Conservation (phyloP, 2,329 filamentous ascomycete species). For the Ophiostoma ips region DNA sequence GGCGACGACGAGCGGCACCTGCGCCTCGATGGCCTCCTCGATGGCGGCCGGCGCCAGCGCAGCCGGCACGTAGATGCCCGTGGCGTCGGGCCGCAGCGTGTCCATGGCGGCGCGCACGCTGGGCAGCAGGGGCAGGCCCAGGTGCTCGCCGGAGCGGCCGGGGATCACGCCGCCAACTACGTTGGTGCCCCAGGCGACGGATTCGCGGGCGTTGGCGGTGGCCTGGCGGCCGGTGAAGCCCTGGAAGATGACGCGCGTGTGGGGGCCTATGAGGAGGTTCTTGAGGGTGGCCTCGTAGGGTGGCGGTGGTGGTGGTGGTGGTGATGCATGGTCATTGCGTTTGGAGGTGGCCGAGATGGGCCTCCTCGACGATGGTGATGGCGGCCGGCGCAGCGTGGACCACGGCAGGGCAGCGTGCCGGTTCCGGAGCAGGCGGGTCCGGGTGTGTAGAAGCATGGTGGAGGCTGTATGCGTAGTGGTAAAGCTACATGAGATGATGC, state of each 20-base stretch:
- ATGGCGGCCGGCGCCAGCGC: slow-evolving; percentile 59
- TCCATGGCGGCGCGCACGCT: slow-evolving; percentile 55
- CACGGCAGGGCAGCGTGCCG: not conserved
- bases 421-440: slow-evolving; percentile 1
- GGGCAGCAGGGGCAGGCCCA: slow-evolving; percentile 58
- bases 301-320: not conserved
- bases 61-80: slow-evolving; percentile 69
- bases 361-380: not conserved
- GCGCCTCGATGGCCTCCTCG: slow-evolving; percentile 66
- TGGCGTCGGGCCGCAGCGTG: slow-evolving; percentile 59
- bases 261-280: slow-evolving; percentile 25
- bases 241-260: slow-evolving; percentile 29
- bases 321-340: no score
- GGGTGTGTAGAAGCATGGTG: slow-evolving; percentile 2
- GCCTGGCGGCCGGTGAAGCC: slow-evolving; percentile 37
- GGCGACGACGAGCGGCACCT: slow-evolving; percentile 63
- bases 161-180: slow-evolving; percentile 69
- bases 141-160: slow-evolving; percentile 34
- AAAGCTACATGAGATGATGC: no score
- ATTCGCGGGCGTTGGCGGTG: slow-evolving; percentile 64
- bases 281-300: slow-evolving; percentile 22
- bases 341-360: not conserved
- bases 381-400: not conserved
- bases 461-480: not conserved
- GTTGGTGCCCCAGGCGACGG: slow-evolving; percentile 63